Conservation (phyloP, 345 rosid genomes). For the Aquilaria yunnanensis region DNA sequence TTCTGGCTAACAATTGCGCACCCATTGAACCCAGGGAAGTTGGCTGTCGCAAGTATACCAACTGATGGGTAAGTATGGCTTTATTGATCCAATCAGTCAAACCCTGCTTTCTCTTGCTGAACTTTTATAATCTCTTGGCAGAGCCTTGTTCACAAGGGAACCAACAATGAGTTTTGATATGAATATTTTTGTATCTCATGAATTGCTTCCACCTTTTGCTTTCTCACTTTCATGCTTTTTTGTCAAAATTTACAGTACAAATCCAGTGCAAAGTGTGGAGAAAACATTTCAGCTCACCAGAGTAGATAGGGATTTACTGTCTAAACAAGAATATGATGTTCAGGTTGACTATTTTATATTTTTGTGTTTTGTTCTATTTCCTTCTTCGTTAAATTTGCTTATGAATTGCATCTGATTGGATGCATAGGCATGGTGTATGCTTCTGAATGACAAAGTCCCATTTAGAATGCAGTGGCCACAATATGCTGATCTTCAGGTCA, state of each 20-base stretch:
- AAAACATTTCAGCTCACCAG: slow-evolving; percentile 65
- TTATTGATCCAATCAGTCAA: not conserved
- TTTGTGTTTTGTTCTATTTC: slow-evolving; percentile 1
- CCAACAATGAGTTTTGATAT: no score
- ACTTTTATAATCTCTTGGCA: no score
- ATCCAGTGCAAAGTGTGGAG: slow-evolving; percentile 62
- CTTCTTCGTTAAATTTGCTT: slow-evolving; percentile 3
- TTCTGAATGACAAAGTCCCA: slow-evolving; percentile 89
- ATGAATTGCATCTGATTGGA: slow-evolving; percentile 12
- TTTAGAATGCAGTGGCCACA: slow-evolving; percentile 99
- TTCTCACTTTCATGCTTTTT: no score
- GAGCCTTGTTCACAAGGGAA: no score
- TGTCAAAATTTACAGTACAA: slow-evolving; percentile 47
- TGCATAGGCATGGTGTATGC: slow-evolving; percentile 96
- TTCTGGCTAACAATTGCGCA: slow-evolving; percentile 67
- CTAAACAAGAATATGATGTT: slow-evolving; percentile 67
- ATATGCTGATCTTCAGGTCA: slow-evolving; percentile 79
- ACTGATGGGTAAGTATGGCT: slow-evolving; percentile 65
- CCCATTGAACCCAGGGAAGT: slow-evolving; percentile 66
- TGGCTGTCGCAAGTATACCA: slow-evolving; percentile 44
- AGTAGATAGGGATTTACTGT: slow-evolving; percentile 60
- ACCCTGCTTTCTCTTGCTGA: not conserved
- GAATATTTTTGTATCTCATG: no score
- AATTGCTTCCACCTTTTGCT: no score
- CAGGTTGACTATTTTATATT: slow-evolving; percentile 45